Percentiles rank a stretch among this genome's conserved stretches.
phyloP scores from a whole-genome alignment of 352 stramenopile species.

The Globisporangium okanoganense region DNA sequence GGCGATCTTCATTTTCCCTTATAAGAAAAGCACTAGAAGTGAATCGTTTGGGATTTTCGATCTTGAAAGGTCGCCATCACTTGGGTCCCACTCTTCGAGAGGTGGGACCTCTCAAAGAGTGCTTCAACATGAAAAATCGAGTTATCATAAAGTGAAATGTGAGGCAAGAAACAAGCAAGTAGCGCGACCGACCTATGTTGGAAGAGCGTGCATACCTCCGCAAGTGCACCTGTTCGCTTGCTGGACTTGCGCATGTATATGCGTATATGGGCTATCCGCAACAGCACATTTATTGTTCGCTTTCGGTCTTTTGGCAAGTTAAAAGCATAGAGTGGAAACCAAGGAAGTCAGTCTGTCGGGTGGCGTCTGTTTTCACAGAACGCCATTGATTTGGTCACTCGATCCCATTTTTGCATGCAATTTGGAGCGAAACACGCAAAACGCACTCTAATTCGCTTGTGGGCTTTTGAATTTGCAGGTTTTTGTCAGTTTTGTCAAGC shows the following conservation, averaged over 20 bases:
- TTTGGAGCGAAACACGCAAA: not conserved
- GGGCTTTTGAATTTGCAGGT: not conserved
- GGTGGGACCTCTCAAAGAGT: not conserved
- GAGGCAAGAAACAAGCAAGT: not conserved
- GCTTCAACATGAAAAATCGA: not conserved
- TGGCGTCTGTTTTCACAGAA: conserved; percentile 15
- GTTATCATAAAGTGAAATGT: not conserved
- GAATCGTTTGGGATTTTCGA: not conserved
- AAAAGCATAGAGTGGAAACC: too few species aligned
- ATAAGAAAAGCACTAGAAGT: not conserved
- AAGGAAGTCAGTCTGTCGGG: not conserved
- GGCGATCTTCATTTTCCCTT: not conserved
- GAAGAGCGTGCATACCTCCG: not conserved
- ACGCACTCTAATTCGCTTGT: not conserved
- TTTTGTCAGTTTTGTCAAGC: conserved; percentile 1
- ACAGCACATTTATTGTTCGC: not conserved
- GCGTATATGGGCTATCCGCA: too few species aligned
- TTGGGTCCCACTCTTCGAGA: not conserved
- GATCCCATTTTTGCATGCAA: not conserved
- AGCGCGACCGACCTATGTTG: not conserved
- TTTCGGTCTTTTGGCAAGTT: too few species aligned
- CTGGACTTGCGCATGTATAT: too few species aligned
- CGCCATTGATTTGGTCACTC: not conserved
- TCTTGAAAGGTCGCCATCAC: not conserved
- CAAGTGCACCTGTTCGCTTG: too few species aligned